These are phyloP conservation scores for Leccinum aurantiacum DNA, from an alignment of 768 basidiomycete species.

Conservation along the genomic window DNA sequence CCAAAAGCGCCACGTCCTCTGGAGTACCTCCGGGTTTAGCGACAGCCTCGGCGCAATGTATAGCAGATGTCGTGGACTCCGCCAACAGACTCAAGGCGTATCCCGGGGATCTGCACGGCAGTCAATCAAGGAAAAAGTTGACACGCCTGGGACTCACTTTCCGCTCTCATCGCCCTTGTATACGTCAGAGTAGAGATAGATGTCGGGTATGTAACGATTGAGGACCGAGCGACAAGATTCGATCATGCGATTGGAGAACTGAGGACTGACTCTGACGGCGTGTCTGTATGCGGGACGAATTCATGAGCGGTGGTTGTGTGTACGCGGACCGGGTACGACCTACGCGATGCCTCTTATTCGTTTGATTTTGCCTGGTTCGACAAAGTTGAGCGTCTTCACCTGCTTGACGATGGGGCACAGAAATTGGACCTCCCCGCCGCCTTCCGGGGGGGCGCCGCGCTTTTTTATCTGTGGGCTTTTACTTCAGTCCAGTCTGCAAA, in stretches of 20 bases:
- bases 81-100: constrained; percentile 90
- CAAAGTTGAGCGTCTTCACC: constrained; percentile 89
- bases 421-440: constrained; percentile 93
- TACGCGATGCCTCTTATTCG: constrained; percentile 95
- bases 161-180: constrained; percentile 98
- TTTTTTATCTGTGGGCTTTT: constrained; percentile 73
- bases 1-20: constrained; percentile 87
- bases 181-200: constrained; percentile 97
- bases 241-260: constrained; percentile 97
- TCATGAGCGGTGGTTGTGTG: constrained; percentile 1
- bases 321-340: constrained; percentile 34
- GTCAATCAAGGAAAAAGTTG: neutral
- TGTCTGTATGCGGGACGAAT: constrained; percentile 52
- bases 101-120: constrained; percentile 77
- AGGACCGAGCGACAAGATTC: constrained; percentile 90
- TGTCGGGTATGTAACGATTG: constrained; percentile 96
- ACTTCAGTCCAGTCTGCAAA: neutral
- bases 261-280: constrained; percentile 94
- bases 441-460: constrained; percentile 86
- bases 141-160: constrained; percentile 60
- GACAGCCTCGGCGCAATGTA: constrained; percentile 85
- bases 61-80: constrained; percentile 86
- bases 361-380: constrained; percentile 88
- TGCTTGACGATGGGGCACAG: constrained; percentile 90
- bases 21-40: constrained; percentile 84